Conservation (phyloP, 345 rosid genomes). For the Hibiscus mutabilis region DNA sequence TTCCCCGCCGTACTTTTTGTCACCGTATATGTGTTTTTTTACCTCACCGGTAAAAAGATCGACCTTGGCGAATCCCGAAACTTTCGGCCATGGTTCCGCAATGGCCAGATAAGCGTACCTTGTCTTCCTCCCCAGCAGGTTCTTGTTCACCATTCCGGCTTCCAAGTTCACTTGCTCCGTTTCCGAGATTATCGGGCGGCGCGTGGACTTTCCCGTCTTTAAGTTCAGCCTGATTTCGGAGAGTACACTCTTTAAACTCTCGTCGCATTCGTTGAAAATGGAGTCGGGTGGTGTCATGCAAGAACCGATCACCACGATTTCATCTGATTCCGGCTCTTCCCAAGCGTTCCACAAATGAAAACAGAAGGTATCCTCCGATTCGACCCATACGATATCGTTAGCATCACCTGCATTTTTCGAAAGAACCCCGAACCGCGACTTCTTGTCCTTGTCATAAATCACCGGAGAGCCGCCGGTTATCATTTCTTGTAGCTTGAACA, state of each 20-base stretch:
- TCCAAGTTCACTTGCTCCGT: conserved; percentile 70
- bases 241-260: conserved; percentile 58
- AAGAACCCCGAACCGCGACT: conserved; percentile 66
- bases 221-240: conserved; percentile 83
- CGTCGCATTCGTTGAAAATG: conserved; percentile 87
- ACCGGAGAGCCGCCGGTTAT: conserved; percentile 92
- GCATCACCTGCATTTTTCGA: conserved; percentile 45
- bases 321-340: conserved; percentile 81
- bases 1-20: conserved; percentile 72
- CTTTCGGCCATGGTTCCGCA: conserved; percentile 98
- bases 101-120: conserved; percentile 74
- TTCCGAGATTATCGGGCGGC: conserved; percentile 52
- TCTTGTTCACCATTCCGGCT: conserved; percentile 95
- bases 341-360: conserved; percentile 97
- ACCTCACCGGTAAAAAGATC: conserved; percentile 71
- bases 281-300: conserved; percentile 99
- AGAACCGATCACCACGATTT: conserved; percentile 85
- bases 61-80: conserved; percentile 83
- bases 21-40: conserved; percentile 57
- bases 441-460: conserved; percentile 66
- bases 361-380: conserved; percentile 74
- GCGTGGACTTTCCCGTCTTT: conserved; percentile 70
- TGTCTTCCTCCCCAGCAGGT: conserved; percentile 68
- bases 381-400: conserved; percentile 66
- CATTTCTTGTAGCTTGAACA: conserved; percentile 81